These are phyloP conservation scores for Ceratocystis colombiana DNA, from an alignment of 2,329 filamentous ascomycete genomes.

Conservation along the genomic window DNA sequence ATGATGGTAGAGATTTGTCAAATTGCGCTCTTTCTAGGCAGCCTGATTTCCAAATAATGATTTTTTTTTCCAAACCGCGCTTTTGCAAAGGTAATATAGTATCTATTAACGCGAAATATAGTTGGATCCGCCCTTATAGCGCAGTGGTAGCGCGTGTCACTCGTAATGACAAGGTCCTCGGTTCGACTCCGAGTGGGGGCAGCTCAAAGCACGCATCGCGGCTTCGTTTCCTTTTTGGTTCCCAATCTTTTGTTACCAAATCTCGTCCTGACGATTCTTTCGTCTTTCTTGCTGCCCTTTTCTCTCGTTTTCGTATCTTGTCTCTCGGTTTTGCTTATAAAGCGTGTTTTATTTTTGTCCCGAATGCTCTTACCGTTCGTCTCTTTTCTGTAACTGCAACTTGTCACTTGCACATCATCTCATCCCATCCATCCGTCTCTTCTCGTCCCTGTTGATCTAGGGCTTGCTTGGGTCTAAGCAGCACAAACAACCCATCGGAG, in stretches of 20 bases:
- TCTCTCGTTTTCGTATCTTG: no score
- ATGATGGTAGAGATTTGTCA: background rate
- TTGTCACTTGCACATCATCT: constrained; percentile 8
- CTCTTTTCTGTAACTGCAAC: background rate
- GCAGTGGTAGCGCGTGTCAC: constrained; percentile 34
- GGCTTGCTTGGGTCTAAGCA: background rate
- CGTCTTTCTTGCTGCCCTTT: no score
- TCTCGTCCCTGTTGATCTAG: no score
- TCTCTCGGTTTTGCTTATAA: no score
- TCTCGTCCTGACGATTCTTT: background rate
- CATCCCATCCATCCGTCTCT: background rate
- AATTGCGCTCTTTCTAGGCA: no score
- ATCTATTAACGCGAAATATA: no score
- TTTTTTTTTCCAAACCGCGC: no score
- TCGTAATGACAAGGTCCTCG: constrained; percentile 34
- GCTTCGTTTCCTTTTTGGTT: background rate
- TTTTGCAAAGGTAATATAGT: no score
- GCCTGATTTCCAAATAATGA: no score
- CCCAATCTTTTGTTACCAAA: background rate
- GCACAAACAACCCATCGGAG: background rate
- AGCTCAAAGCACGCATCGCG: background rate
- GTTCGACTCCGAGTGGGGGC: constrained; percentile 34
- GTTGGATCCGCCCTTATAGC: constrained; percentile 30
- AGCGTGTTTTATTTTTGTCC: no score
- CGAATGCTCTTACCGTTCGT: no score